Conservation (phyloP, 441 rosid genomes). For the Pelargonium australe region DNA sequence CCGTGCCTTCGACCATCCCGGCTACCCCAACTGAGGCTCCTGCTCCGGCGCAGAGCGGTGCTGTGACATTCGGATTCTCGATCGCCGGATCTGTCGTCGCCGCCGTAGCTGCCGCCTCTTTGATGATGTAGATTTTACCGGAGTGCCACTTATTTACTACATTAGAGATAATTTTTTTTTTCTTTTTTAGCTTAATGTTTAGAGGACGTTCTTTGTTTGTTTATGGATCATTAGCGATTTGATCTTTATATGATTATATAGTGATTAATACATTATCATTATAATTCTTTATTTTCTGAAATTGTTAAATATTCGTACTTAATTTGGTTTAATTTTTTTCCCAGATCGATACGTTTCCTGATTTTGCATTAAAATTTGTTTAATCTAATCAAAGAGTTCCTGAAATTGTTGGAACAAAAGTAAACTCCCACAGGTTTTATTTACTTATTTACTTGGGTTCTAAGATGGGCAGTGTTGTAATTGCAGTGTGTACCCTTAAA, state of each 20-base stretch:
- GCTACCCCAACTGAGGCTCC: conserved; percentile 36
- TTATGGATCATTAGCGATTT: neutral
- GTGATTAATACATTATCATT: too few relatives aligned
- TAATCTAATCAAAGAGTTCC: too few relatives aligned
- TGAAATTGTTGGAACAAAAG: too few relatives aligned
- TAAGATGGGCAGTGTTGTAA: too few relatives aligned
- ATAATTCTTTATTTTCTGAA: too few relatives aligned
- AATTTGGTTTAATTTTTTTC: too few relatives aligned
- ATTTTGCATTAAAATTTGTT: too few relatives aligned
- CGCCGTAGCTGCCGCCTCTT: conserved; percentile 29
- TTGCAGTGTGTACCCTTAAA: too few relatives aligned
- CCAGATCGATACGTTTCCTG: too few relatives aligned
- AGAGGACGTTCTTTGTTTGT: neutral
- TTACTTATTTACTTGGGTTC: too few relatives aligned
- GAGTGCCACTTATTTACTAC: neutral
- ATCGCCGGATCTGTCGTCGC: conserved; percentile 27
- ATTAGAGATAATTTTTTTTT: neutral
- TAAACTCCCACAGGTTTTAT: too few relatives aligned
- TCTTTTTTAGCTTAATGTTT: neutral
- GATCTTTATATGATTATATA: neutral
- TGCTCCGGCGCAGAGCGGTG: conserved; percentile 21
- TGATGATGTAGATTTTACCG: conserved; percentile 19
- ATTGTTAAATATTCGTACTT: too few relatives aligned
- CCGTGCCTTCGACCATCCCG: conserved; percentile 14
- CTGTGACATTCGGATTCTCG: conserved; percentile 17